Conservation (phyloP, 306 rosid genomes). For the Quercus mongolica region DNA sequence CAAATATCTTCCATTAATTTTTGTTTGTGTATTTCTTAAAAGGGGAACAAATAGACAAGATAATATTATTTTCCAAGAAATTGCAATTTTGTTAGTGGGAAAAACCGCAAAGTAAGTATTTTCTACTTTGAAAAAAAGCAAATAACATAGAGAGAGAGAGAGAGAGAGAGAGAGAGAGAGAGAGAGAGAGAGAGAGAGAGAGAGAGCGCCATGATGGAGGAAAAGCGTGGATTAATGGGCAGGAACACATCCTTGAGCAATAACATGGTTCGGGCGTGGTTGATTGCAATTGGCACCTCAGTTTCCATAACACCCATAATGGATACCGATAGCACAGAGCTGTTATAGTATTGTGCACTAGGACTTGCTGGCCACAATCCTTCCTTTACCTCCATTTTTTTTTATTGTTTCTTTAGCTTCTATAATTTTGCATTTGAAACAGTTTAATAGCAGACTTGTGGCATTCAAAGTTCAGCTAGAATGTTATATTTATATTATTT, state of each 20-base stretch:
- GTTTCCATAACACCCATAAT: slow-evolving; percentile 46
- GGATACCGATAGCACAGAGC: slow-evolving; percentile 32
- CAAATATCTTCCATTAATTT: too few relatives aligned
- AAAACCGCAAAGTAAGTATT: not conserved
- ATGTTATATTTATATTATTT: too few relatives aligned
- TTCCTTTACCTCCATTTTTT: not conserved
- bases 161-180: not conserved
- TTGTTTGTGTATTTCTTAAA: too few relatives aligned
- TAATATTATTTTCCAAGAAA: too few relatives aligned
- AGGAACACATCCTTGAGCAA: slow-evolving; percentile 37
- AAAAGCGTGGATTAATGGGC: slow-evolving; percentile 52
- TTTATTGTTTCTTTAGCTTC: slow-evolving; percentile 9
- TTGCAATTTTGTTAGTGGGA: too few relatives aligned
- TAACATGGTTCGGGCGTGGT: slow-evolving; percentile 14
- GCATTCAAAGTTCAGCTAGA: too few relatives aligned
- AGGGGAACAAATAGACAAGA: too few relatives aligned
- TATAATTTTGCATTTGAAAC: too few relatives aligned
- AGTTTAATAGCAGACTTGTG: too few relatives aligned
- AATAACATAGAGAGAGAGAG: not conserved
- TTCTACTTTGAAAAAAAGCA: not conserved
- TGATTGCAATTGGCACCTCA: slow-evolving; percentile 40
- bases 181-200: not conserved
- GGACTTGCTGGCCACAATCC: slow-evolving; percentile 55
- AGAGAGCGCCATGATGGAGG: slow-evolving; percentile 45
- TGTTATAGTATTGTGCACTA: slow-evolving; percentile 47